Percentiles rank a stretch among this genome's conserved stretches.
Evolutionary conservation across 768 basidiomycete species (phyloP).

Genomic region (Obba rivulosa): DNA sequence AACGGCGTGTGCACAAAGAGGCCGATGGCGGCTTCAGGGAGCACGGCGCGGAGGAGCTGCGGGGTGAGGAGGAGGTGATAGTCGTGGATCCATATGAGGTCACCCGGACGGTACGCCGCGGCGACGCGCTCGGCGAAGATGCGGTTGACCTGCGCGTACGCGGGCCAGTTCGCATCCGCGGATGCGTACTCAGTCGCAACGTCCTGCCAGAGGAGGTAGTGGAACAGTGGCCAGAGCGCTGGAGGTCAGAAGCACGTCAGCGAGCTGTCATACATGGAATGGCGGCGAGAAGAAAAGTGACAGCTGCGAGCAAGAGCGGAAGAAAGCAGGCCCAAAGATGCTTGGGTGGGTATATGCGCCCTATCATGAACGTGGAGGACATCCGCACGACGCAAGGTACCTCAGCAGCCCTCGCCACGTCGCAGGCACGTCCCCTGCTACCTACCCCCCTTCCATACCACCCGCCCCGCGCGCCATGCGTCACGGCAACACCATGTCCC

Average conservation of each 20-base stretch:
- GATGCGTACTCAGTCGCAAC: slow-evolving; percentile 85
- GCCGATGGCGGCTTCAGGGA: slow-evolving; percentile 71
- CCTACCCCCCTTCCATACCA: no score
- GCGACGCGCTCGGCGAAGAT: slow-evolving; percentile 75
- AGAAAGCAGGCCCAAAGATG: no score
- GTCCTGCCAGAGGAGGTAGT: slow-evolving; percentile 98
- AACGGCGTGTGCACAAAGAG: slow-evolving; percentile 98
- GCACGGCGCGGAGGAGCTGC: slow-evolving; percentile 67
- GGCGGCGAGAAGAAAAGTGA: no score
- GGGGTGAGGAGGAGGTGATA: slow-evolving; percentile 95
- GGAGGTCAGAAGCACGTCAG: background rate
- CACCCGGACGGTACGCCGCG: slow-evolving; percentile 61
- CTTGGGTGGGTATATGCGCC: no score
- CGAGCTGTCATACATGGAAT: no score
- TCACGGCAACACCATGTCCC: no score
- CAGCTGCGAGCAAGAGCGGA: no score
- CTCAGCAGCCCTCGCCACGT: no score
- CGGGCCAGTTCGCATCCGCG: slow-evolving; percentile 77
- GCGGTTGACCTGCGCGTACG: slow-evolving; percentile 78
- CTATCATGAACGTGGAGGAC: no score
- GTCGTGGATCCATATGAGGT: slow-evolving; percentile 92
- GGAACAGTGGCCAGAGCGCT: slow-evolving; percentile 98
- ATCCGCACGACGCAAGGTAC: no score
- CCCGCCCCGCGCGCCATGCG: no score
- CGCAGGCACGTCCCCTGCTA: no score